Conservation (phyloP, 495 filamentous ascomycete species). For the Acidiella bohemica region DNA sequence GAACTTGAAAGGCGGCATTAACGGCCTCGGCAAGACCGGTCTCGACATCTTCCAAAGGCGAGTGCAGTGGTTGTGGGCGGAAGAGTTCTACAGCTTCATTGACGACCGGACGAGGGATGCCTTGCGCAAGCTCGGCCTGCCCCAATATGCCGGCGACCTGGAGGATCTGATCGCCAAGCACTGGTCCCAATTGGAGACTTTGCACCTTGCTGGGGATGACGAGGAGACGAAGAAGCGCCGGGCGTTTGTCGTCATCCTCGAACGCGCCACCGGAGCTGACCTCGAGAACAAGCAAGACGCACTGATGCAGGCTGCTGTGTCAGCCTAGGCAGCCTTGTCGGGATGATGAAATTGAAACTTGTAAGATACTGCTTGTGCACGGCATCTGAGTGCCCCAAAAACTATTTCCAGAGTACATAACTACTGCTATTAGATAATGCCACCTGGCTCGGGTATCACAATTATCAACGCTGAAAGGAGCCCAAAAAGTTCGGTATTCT, state of each 20-base stretch:
- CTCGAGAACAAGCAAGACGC: constrained; percentile 15
- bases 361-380: no score
- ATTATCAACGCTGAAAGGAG: no score
- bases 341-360: no score
- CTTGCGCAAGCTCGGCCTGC: constrained; percentile 23
- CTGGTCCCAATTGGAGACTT: constrained; percentile 20
- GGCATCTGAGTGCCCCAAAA: no score
- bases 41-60: constrained; percentile 26
- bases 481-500: no score
- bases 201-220: constrained; percentile 6
- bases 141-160: constrained; percentile 20
- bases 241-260: constrained; percentile 11
- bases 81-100: constrained; percentile 22
- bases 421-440: no score
- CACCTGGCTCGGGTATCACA: no score
- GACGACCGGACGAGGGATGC: constrained; percentile 22
- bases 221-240: constrained; percentile 11
- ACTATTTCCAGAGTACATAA: no score
- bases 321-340: neutral
- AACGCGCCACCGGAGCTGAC: constrained; percentile 14
- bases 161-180: constrained; percentile 19
- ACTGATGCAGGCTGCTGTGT: constrained; percentile 7
- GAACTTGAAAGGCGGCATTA: constrained; percentile 18
- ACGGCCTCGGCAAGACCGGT: constrained; percentile 27
- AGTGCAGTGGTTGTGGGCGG: constrained; percentile 26